Percentiles rank a stretch among this genome's conserved stretches.
These are phyloP conservation scores for Teratosphaeriaceae sp. DNA, from an alignment of 2,329 filamentous ascomycete species.

Conservation along the genomic window DNA sequence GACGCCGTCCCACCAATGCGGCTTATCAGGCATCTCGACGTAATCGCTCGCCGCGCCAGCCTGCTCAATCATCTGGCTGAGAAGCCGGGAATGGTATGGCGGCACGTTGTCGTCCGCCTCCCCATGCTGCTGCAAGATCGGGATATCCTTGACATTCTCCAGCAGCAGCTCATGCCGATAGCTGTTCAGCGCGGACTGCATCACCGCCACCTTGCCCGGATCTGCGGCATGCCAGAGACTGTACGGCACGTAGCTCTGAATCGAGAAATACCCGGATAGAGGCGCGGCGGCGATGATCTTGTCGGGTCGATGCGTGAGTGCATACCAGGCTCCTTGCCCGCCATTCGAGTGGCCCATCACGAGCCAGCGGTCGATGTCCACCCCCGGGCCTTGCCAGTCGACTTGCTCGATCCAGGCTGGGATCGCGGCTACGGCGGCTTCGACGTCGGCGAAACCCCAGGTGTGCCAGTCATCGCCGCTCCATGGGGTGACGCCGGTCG, in stretches of 20 bases:
- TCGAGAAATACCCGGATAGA: slow-evolving; percentile 53
- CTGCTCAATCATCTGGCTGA: slow-evolving; percentile 44
- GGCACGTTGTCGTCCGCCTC: slow-evolving; percentile 53
- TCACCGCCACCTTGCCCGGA: slow-evolving; percentile 40
- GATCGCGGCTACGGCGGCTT: slow-evolving; percentile 46
- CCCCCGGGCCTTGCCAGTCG: slow-evolving; percentile 43
- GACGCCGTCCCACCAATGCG: slow-evolving; percentile 50
- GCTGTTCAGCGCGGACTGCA: slow-evolving; percentile 44
- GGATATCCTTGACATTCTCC: slow-evolving; percentile 46
- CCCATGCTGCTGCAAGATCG: slow-evolving; percentile 52
- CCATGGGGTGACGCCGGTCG: slow-evolving; percentile 53
- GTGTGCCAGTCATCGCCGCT: slow-evolving; percentile 56
- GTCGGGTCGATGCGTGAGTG: slow-evolving; percentile 50
- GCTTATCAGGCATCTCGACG: slow-evolving; percentile 42
- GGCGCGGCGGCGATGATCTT: slow-evolving; percentile 50
- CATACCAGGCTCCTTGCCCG: slow-evolving; percentile 54
- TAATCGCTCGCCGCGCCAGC: slow-evolving; percentile 39
- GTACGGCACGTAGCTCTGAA: slow-evolving; percentile 54
- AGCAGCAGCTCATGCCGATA: slow-evolving; percentile 52
- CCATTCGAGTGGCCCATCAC: slow-evolving; percentile 55
- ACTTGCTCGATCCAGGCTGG: slow-evolving; percentile 43
- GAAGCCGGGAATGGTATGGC: slow-evolving; percentile 49
- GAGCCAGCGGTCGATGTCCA: slow-evolving; percentile 44
- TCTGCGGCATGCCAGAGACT: slow-evolving; percentile 50
- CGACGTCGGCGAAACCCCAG: slow-evolving; percentile 51